Evolutionary conservation across 2,329 filamentous ascomycete species (phyloP), one percentile per base, ranked within the genome.

Genomic region (Exophiala sp.): DNA sequence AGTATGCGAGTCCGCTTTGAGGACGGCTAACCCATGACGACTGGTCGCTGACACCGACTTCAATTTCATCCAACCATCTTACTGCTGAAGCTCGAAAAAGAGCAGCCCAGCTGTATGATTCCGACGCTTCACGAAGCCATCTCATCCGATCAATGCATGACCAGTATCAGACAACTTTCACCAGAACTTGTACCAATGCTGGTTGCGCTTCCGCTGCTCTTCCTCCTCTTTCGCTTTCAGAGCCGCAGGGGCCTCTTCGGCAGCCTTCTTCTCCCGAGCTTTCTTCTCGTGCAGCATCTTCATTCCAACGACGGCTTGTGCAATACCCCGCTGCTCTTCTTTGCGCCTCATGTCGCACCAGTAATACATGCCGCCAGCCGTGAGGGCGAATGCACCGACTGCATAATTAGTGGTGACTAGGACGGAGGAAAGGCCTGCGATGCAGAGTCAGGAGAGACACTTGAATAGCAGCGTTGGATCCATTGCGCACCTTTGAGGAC

Each of bases 241-340:
- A 52, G 72, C 71, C 41, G 68, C 67, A 11, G 65, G 66, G n/a
- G 65, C 60, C 47, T 66, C 66, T 52, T 70, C 69, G 45, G 68
- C 66, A 16, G 59, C 65, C 49, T 75, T 74, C 60, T 74, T 75
- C 41, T 68, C 62, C 55, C 69, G 70, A 62, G 84, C 79, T 67
- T 85, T 81, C 69, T 88, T 84, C 3, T 79, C 76, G 65, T 88
- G 85, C 70, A 91, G 85, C 64, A 82, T 78, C 66, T 87, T 84
- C 70, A 92, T 86, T 54, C 94, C 82, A 67, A 95, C 89, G 51
- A 95, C 86, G 3, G 88, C 88, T 61, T 90, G 79, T 69, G 88
- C 87, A 85, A 99, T 92, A 58, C 89, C 87, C 58, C 85, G 83
- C 64, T 86, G 82, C 72, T 97, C 92, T 57, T 86, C 79, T 44